phyloP scores from a whole-genome alignment of 2,329 filamentous ascomycete species.

The Waltergamsia citrina region DNA sequence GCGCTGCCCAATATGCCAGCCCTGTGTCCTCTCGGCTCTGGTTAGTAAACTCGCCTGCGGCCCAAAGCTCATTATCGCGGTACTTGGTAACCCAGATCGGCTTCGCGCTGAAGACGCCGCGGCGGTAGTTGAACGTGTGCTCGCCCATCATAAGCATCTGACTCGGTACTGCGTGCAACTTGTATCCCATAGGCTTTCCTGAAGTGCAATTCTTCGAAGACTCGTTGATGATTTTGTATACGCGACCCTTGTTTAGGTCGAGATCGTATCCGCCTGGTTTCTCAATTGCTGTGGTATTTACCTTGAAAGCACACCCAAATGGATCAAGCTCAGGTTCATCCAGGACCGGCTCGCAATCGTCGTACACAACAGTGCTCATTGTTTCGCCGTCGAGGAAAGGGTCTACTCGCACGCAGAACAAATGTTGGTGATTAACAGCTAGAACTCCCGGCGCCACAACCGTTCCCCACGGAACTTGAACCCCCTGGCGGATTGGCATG shows the following conservation, averaged over 20 bases:
- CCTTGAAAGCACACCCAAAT: constrained; percentile 32
- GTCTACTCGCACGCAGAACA: constrained; percentile 57
- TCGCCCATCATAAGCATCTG: constrained; percentile 19
- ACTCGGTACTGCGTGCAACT: constrained; percentile 32
- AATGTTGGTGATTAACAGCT: constrained; percentile 58
- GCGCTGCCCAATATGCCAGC: background rate
- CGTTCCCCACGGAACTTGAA: constrained; percentile 45
- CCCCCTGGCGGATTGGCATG: constrained; percentile 43
- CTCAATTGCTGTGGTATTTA: constrained; percentile 30
- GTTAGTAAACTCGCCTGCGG: constrained; percentile 40
- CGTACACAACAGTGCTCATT: constrained; percentile 22
- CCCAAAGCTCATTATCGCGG: constrained; percentile 38
- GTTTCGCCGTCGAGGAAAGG: constrained; percentile 47
- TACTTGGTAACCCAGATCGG: constrained; percentile 39
- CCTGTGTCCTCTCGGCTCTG: constrained; percentile 29
- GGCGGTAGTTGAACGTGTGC: constrained; percentile 8
- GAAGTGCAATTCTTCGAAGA: constrained; percentile 25
- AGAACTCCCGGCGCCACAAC: constrained; percentile 50
- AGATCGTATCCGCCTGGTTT: constrained; percentile 34
- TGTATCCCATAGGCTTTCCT: constrained; percentile 30
- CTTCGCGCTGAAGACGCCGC: constrained; percentile 27
- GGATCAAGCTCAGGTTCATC: constrained; percentile 33
- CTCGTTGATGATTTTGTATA: constrained; percentile 36
- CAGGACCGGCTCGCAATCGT: constrained; percentile 4
- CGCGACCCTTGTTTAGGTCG: constrained; percentile 32